These are phyloP conservation scores for Pyracantha coccinea DNA, from an alignment of 331 rosid species.

Conservation along the genomic window DNA sequence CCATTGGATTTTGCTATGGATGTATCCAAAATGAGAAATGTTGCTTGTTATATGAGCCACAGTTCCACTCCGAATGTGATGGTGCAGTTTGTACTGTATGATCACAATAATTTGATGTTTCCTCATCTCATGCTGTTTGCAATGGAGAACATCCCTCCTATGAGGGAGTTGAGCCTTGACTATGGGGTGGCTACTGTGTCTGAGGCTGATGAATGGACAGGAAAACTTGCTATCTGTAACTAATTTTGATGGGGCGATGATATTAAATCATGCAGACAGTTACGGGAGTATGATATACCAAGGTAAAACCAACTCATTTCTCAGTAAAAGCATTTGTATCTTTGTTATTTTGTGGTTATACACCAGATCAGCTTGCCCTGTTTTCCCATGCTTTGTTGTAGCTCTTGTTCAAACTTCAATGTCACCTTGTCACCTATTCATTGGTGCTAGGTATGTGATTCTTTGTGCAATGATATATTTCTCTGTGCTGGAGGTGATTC, in stretches of 20 bases:
- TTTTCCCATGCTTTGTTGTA: background rate
- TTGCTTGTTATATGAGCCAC: conserved; percentile 90
- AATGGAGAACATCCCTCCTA: conserved; percentile 91
- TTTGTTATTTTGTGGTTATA: background rate
- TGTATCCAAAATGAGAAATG: conserved; percentile 89
- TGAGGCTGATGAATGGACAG: conserved; percentile 65
- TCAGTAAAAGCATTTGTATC: background rate
- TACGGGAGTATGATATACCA: conserved; percentile 18
- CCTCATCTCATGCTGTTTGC: conserved; percentile 96
- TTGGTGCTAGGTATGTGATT: conserved; percentile 17
- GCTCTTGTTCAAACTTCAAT: background rate
- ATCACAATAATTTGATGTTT: conserved; percentile 91
- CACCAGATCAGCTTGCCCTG: background rate
- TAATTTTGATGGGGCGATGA: conserved; percentile 33
- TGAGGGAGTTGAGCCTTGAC: conserved; percentile 97
- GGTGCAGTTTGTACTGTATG: conserved; percentile 81
- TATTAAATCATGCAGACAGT: conserved; percentile 28
- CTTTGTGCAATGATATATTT: conserved; percentile 14
- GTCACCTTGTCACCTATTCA: conserved; percentile 3
- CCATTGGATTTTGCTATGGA: conserved; percentile 92
- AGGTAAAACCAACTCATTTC: conserved; percentile 44
- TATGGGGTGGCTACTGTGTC: conserved; percentile 52
- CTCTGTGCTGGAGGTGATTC: conserved; percentile 3
- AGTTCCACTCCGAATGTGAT: conserved; percentile 74
- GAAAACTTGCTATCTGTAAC: conserved; percentile 71